These are phyloP conservation scores for Mycena leptocephala DNA, from an alignment of 768 basidiomycete species.

Conservation along the genomic window DNA sequence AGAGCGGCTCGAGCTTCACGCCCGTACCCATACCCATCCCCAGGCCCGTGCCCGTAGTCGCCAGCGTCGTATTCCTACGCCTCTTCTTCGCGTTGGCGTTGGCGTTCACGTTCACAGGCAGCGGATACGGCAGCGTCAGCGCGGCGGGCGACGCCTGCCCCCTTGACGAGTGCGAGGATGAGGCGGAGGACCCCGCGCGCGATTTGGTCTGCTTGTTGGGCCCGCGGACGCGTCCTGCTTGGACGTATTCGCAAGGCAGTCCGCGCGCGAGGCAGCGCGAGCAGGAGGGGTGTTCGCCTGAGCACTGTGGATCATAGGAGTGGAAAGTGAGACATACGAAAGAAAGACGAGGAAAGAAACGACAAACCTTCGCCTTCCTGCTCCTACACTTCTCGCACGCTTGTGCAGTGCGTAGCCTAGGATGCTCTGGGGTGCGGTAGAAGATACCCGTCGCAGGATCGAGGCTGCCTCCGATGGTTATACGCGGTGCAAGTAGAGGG, in stretches of 20 bases:
- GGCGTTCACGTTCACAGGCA: no score
- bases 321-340: background rate
- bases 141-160: constrained; percentile 15
- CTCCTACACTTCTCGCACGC: constrained; percentile 84
- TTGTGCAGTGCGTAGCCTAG: constrained; percentile 79
- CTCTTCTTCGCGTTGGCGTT: background rate
- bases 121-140: background rate
- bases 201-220: constrained; percentile 72
- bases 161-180: constrained; percentile 41
- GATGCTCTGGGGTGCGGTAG: constrained; percentile 75
- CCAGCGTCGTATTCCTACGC: background rate
- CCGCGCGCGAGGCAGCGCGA: constrained; percentile 75
- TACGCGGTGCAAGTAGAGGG: constrained; percentile 20
- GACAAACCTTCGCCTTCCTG: constrained; percentile 80
- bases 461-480: constrained; percentile 71
- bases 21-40: no score
- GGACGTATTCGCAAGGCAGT: constrained; percentile 76
- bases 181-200: constrained; percentile 8
- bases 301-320: constrained; percentile 67
- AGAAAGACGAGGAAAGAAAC: background rate
- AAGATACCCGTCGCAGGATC: constrained; percentile 78
- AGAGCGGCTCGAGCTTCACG: background rate
- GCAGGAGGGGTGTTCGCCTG: constrained; percentile 80
- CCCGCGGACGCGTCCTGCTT: constrained; percentile 76
- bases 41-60: no score